These are phyloP conservation scores for Cystofilobasidium macerans DNA, from an alignment of 768 basidiomycete species.

Conservation along the genomic window DNA sequence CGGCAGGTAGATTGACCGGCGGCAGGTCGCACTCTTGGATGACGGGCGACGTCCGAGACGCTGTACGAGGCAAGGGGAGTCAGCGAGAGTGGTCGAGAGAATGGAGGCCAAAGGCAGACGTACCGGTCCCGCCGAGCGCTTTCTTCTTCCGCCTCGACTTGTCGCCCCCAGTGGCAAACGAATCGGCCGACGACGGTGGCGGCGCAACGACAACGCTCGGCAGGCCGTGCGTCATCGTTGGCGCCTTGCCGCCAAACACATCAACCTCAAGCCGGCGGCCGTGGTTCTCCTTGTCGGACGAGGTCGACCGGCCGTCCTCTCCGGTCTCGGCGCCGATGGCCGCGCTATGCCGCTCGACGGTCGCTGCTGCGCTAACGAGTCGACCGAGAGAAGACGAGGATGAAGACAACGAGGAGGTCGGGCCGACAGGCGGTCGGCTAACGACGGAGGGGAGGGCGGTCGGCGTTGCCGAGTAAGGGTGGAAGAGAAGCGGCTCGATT, in stretches of 20 bases:
- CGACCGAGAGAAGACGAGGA: background rate
- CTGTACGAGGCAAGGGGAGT: background rate
- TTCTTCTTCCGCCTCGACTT: constrained; percentile 1
- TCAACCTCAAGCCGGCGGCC: background rate
- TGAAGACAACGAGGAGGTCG: background rate
- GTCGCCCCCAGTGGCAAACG: background rate
- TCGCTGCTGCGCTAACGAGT: background rate
- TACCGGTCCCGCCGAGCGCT: background rate
- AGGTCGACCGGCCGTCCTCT: background rate
- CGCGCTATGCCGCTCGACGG: background rate
- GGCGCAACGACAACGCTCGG: background rate
- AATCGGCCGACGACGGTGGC: background rate
- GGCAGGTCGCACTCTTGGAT: constrained; percentile 22
- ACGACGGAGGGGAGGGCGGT: background rate
- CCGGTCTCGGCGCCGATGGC: too few relatives aligned
- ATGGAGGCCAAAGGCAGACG: background rate
- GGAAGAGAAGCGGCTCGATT: background rate
- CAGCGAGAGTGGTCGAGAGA: background rate
- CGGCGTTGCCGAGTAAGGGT: background rate
- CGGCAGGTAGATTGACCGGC: constrained; percentile 55
- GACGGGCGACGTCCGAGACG: background rate
- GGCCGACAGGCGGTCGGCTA: background rate
- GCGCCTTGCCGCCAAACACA: background rate
- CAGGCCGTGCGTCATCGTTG: background rate
- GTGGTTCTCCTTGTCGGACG: constrained; percentile 5